phyloP scores from a whole-genome alignment of 805 yeast species.

The Ogataea haglerorum region DNA sequence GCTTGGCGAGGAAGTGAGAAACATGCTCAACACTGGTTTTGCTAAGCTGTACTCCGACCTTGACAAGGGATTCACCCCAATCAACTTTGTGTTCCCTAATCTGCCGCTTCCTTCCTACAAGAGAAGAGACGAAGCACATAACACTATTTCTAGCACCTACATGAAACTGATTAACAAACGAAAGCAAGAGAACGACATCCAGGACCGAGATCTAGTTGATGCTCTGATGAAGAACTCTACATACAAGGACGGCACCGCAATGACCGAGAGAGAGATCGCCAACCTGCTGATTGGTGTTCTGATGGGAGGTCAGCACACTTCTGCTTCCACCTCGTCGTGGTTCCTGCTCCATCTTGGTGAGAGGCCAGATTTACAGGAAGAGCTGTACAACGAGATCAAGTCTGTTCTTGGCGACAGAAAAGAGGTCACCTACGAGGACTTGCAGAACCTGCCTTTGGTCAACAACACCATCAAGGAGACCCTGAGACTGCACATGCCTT shows the following conservation, averaged over 20 bases:
- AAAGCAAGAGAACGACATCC: constrained; percentile 71
- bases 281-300: constrained; percentile 89
- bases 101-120: constrained; percentile 76
- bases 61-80: constrained; percentile 95
- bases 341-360: constrained; percentile 86
- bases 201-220: constrained; percentile 86
- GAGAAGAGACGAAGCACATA: constrained; percentile 86
- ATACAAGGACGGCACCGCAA: constrained; percentile 88
- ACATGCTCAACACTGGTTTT: constrained; percentile 73
- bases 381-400: constrained; percentile 70
- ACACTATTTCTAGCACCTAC: constrained; percentile 74
- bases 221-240: constrained; percentile 76
- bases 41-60: constrained; percentile 86
- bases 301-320: constrained; percentile 99
- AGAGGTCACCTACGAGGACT: constrained; percentile 75
- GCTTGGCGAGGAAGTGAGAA: constrained; percentile 89
- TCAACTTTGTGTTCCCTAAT: constrained; percentile 93
- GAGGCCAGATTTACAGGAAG: constrained; percentile 80
- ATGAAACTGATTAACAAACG: constrained; percentile 72
- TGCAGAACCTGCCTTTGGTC: constrained; percentile 76
- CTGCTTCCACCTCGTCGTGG: constrained; percentile 97
- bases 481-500: constrained; percentile 91
- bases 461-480: constrained; percentile 89
- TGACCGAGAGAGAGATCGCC: constrained; percentile 95
- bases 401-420: constrained; percentile 51